A percentile compares a stretch with the other conserved stretches of the same genome.
Evolutionary conservation across 768 basidiomycete genomes (phyloP).

Genomic region (Boletus subparvulus): DNA sequence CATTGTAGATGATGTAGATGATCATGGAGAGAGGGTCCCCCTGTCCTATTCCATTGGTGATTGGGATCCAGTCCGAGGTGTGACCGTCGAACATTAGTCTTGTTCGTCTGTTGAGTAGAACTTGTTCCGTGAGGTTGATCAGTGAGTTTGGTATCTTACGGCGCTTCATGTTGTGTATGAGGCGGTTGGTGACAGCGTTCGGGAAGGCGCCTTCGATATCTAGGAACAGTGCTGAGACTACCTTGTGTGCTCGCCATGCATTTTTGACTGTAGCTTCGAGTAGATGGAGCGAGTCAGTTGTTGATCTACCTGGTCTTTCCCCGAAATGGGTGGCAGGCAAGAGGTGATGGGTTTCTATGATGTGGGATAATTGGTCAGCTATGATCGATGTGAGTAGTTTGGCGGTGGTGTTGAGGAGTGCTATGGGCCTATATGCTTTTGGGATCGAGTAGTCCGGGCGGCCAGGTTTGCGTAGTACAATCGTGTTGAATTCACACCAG

Average conservation of each 20-base stretch:
- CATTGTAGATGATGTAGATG: conserved; percentile 34
- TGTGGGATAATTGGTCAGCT: no score
- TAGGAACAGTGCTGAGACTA: background rate
- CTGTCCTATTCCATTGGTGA: conserved; percentile 31
- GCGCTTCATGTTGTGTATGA: background rate
- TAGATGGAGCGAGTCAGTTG: background rate
- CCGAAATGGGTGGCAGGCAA: background rate
- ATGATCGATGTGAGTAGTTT: no score
- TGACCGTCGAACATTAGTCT: conserved; percentile 23
- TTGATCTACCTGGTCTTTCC: background rate
- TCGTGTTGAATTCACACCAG: no score
- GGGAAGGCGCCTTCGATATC: background rate
- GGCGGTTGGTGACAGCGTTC: background rate
- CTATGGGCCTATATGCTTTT: no score
- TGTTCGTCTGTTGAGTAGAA: conserved; percentile 4
- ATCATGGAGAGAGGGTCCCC: conserved; percentile 35
- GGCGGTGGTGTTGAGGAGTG: no score
- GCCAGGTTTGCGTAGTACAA: no score
- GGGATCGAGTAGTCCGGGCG: no score
- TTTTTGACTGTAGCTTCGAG: background rate
- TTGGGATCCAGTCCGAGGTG: conserved; percentile 9
- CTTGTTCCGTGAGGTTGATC: background rate
- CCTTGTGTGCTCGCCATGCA: background rate
- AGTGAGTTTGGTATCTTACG: background rate
- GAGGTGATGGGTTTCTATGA: background rate